phyloP scores from a whole-genome alignment of 2,329 filamentous ascomycete species.

The Scleromitrula shiraiana region DNA sequence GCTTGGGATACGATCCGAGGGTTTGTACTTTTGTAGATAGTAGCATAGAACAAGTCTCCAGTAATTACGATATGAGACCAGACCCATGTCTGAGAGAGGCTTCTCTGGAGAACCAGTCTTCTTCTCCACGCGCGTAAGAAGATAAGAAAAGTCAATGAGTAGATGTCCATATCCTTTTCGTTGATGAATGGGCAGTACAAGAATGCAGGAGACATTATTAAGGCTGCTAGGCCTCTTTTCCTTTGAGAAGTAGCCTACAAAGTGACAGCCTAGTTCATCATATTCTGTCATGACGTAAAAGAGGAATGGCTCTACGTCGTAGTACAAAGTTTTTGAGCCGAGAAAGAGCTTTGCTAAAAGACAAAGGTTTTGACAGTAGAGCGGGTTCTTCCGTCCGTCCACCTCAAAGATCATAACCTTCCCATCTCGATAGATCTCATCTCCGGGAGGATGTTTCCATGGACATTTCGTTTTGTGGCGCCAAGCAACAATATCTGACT shows the following conservation, averaged over 20 bases:
- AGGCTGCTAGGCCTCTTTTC: constrained; percentile 91
- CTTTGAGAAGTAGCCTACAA: constrained; percentile 99
- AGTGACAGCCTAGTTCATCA: constrained; percentile 85
- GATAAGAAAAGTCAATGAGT: constrained; percentile 96
- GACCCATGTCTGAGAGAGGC: constrained; percentile 92
- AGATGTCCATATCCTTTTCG: constrained; percentile 95
- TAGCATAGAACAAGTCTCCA: constrained; percentile 87
- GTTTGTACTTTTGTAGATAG: constrained; percentile 61
- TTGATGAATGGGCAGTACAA: constrained; percentile 93
- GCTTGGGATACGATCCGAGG: constrained; percentile 44
- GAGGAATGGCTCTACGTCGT: constrained; percentile 92
- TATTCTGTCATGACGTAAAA: constrained; percentile 97
- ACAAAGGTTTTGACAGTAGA: constrained; percentile 98
- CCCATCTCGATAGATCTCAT: constrained; percentile 91
- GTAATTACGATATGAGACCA: constrained; percentile 96
- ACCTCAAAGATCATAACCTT: constrained; percentile 96
- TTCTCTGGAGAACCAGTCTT: constrained; percentile 97
- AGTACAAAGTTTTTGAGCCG: constrained; percentile 97
- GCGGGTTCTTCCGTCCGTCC: constrained; percentile 90
- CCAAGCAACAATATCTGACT: constrained; percentile 97
- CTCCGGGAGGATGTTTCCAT: constrained; percentile 91
- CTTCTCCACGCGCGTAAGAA: constrained; percentile 83
- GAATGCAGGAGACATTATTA: constrained; percentile 96
- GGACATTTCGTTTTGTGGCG: constrained; percentile 95
- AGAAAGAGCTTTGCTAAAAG: constrained; percentile 92